Base-by-base conservation (phyloP, 805 yeast genomes). In the Kurtzmaniella cleridarum region DNA sequence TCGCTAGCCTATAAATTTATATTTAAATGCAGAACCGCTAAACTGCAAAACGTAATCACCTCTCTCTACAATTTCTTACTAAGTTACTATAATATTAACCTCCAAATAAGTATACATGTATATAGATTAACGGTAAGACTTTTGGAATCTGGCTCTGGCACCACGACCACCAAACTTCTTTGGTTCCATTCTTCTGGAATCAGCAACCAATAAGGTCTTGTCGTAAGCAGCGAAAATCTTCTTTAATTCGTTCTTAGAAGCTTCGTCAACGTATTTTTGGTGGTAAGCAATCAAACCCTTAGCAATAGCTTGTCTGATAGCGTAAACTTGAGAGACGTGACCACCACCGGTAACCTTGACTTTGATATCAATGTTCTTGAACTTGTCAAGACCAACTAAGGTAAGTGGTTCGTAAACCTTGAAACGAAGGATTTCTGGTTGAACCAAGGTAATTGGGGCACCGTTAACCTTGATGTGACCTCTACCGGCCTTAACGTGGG, bases 111-210 rank as follows among this genome's bases (percentile, higher is more conserved):
- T 44, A 47, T 39, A 40, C 32, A 42, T 43, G 41, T 44, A 44
- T 43, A 36, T 36, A 36, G 46, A 45, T 78, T 91, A 93, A 90
- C 98, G 98, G 93, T 93, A 93, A 73, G 98, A 93, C 76, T 93
- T 93, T 84, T 93, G 98, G 97, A 87, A 91, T 81, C 98, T 91
- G 71, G 98, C 93, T 81, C 98, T 93, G 79, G 98, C 98, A 87
- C 98, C 98, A 76, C 95, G 95, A 83, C 98, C 98, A 82, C 98
- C 98, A 81, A 93, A 93, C 83, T 93, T 93, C 97, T 93, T 93
- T 84, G 98, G 98, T 82, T 93, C 98, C 84, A 90, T 84, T 84
- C 95, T 91, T 86, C 98, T 89, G 64, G 97, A 79, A 76, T 93
- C 98, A 64, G 98, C 98, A 74, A 93, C 93, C 78, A 93, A 84